A percentile compares a stretch with the other conserved stretches of the same genome.
These are phyloP conservation scores for Claviceps sp. DNA, from an alignment of 2,329 filamentous ascomycete species.

Conservation along the genomic window DNA sequence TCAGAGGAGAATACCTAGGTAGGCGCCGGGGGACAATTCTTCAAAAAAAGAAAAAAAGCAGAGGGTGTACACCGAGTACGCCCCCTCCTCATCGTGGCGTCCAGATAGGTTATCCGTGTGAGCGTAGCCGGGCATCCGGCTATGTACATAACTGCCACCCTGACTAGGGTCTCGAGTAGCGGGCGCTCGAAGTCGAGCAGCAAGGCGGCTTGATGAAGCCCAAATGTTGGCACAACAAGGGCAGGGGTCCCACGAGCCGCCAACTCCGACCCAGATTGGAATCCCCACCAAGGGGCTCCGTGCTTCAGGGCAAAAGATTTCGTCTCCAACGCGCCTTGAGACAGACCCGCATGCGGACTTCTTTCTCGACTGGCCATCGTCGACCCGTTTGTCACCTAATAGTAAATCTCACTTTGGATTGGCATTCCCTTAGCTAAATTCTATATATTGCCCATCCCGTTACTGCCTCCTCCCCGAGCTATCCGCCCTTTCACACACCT, in stretches of 20 bases:
- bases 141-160: background rate
- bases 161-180: background rate
- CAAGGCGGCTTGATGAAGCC: too few relatives aligned
- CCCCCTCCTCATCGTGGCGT: background rate
- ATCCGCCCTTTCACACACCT: background rate
- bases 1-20: constrained; percentile 3
- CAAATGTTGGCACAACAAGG: background rate
- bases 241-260: background rate
- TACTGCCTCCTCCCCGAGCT: background rate
- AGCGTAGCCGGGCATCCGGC: constrained; percentile 1
- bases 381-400: background rate
- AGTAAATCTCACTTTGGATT: background rate
- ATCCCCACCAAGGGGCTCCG: background rate
- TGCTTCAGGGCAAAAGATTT: background rate
- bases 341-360: background rate
- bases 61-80: background rate
- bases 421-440: background rate
- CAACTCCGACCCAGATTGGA: constrained; percentile 4
- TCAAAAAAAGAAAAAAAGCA: background rate
- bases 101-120: background rate
- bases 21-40: too few relatives aligned
- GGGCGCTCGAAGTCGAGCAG: too few relatives aligned
- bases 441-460: background rate
- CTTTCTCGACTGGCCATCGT: background rate
- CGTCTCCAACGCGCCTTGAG: background rate